Evolutionary conservation across 2,329 filamentous ascomycete genomes (phyloP), one percentile per base, ranked within the genome.

Genomic region (Phymatotrichopsis omnivora): DNA sequence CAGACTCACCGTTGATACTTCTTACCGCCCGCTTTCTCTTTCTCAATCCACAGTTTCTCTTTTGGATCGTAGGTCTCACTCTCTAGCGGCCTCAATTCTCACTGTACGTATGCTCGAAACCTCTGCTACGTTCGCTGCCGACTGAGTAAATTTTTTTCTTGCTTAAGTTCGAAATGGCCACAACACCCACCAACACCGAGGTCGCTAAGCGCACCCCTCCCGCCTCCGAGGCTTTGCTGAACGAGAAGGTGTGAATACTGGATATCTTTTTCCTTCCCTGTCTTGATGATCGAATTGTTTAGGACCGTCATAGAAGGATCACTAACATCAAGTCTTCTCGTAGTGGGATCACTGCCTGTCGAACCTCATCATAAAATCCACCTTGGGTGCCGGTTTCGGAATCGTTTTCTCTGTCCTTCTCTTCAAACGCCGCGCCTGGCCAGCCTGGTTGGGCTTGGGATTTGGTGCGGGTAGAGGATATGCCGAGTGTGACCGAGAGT

Each of bases 261-360:
- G 35, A 36, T 23, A 39, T 17, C 27, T 46, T 42, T 38, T 24
- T 22, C 27, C 30, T 28, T 27, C 16, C 25, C 35, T 22, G 24
- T 24, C 17, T 12, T 20, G 8, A n/a, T n/a, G n/a, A 5, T n/a
- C 28, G 42, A 19, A 11, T 10, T 35, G 10, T 10, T 19, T 19
- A 11, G 16, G 10, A 19, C n/a, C n/a, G n/a, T n/a, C n/a, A n/a
- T n/a, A n/a, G n/a, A n/a, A n/a, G n/a, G n/a, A 33, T 20, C 31
- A 7, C 32, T 40, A 12, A 37, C 43, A 42, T 42, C 28, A 19
- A 17, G 16, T 23, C 17, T 19, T 47, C 19, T 45, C 29, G 35
- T 28, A 98, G 91, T 98, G 91, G 91, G 91, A 98, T 67, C 89
- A 84, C 70, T 95, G 91, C 69, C 80, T 98, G 60, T 96, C 91